These are phyloP conservation scores for Colletotrichum tanaceti DNA, from an alignment of 2,329 filamentous ascomycete genomes.

Conservation along the genomic window DNA sequence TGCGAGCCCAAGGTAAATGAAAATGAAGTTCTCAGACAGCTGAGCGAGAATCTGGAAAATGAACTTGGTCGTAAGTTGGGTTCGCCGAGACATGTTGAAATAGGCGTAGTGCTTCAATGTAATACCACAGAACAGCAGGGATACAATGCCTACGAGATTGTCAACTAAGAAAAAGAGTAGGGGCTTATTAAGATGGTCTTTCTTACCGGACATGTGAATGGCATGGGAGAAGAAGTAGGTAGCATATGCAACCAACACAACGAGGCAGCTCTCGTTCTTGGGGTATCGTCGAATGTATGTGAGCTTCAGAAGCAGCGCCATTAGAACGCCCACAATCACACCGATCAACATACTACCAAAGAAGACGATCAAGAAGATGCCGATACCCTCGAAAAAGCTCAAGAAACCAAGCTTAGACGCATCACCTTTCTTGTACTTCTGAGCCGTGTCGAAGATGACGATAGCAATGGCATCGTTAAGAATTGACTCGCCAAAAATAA, in stretches of 20 bases:
- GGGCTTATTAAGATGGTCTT: constrained; percentile 50
- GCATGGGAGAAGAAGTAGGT: constrained; percentile 99
- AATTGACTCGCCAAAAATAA: constrained; percentile 99
- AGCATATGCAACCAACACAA: constrained; percentile 93
- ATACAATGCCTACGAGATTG: constrained; percentile 80
- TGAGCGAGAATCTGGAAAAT: constrained; percentile 95
- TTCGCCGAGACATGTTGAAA: constrained; percentile 99
- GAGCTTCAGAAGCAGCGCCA: constrained; percentile 91
- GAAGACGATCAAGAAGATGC: constrained; percentile 95
- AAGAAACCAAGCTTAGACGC: constrained; percentile 79
- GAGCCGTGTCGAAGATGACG: constrained; percentile 97
- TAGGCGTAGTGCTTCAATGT: constrained; percentile 99
- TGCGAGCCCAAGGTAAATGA: constrained; percentile 96
- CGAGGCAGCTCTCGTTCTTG: constrained; percentile 95
- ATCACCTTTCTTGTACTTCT: constrained; percentile 85
- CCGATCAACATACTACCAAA: constrained; percentile 94
- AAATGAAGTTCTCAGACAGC: constrained; percentile 98
- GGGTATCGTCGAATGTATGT: constrained; percentile 92
- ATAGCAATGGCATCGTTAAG: constrained; percentile 98
- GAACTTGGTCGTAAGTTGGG: constrained; percentile 97
- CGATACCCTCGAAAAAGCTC: constrained; percentile 89
- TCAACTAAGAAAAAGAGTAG: no score
- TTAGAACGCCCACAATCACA: constrained; percentile 84
- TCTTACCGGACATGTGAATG: constrained; percentile 91
- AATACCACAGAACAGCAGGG: constrained; percentile 96